Evolutionary conservation across 2,329 filamentous ascomycete species (phyloP).

Genomic region (Dothideomycetidae sp.): DNA sequence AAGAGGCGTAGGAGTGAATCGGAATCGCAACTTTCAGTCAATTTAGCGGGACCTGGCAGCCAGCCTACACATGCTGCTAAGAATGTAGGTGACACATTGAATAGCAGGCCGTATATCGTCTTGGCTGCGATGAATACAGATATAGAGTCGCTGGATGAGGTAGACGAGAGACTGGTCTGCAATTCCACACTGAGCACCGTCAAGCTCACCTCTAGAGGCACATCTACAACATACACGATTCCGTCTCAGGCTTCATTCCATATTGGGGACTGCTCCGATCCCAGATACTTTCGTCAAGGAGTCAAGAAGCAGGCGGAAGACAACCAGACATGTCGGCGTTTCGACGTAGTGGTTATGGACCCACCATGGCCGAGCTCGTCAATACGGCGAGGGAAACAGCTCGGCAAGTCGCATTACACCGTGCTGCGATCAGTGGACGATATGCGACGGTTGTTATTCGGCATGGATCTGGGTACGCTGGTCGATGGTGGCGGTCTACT

Average conservation of each 20-base stretch:
- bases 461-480: constrained; percentile 37
- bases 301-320: constrained; percentile 24
- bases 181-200: neutral
- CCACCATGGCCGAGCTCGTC: constrained; percentile 75
- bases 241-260: constrained; percentile 38
- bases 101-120: no score
- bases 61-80: neutral
- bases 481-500: constrained; percentile 44
- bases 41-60: neutral
- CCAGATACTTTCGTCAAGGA: constrained; percentile 24
- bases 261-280: constrained; percentile 30
- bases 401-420: constrained; percentile 9
- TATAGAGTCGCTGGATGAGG: neutral
- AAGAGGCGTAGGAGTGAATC: neutral
- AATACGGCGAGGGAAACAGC: constrained; percentile 35
- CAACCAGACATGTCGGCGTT: constrained; percentile 33
- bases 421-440: constrained; percentile 21
- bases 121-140: neutral
- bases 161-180: neutral
- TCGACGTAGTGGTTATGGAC: constrained; percentile 58
- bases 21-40: no score
- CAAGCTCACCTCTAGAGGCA: neutral
- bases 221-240: constrained; percentile 25
- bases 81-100: neutral
- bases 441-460: constrained; percentile 28